Percentiles rank a stretch among this genome's conserved stretches.
Evolutionary conservation across 805 yeast species (phyloP).

Genomic region (Tetrapisispora arboricola): DNA sequence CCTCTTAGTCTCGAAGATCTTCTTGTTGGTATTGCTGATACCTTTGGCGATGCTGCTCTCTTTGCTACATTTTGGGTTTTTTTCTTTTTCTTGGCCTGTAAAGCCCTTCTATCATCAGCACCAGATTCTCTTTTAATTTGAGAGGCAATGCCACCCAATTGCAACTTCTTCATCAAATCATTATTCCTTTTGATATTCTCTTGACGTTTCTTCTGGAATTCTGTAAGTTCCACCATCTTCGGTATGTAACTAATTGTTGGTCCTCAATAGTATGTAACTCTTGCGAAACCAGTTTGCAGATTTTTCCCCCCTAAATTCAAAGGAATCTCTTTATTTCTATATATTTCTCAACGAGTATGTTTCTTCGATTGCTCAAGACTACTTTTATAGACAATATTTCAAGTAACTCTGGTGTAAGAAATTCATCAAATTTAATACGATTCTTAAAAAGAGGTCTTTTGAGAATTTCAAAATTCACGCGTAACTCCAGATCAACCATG

Average conservation of each 20-base stretch:
- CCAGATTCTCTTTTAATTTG: constrained; percentile 42
- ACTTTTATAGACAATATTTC: no score
- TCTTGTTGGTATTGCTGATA: constrained; percentile 44
- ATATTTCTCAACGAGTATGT: no score
- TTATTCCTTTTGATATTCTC: constrained; percentile 79
- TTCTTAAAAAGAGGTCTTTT: background rate
- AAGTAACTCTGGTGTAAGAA: no score
- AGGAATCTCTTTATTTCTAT: no score
- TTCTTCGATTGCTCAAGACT: no score
- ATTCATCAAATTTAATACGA: background rate
- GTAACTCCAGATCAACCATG: background rate
- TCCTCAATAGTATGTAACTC: no score
- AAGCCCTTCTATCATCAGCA: constrained; percentile 24
- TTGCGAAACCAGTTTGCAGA: no score
- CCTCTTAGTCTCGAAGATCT: constrained; percentile 77
- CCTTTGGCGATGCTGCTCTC: constrained; percentile 10
- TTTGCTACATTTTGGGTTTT: constrained; percentile 8
- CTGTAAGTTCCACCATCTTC: constrained; percentile 34
- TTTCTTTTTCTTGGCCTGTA: constrained; percentile 16
- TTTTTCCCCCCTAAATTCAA: no score
- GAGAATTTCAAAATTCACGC: background rate
- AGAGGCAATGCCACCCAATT: constrained; percentile 47
- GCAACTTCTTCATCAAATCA: constrained; percentile 59
- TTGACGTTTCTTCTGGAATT: constrained; percentile 60
- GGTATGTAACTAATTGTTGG: no score